Conservation (phyloP, 176 grass and related monocot species). For the Typha latifolia region DNA sequence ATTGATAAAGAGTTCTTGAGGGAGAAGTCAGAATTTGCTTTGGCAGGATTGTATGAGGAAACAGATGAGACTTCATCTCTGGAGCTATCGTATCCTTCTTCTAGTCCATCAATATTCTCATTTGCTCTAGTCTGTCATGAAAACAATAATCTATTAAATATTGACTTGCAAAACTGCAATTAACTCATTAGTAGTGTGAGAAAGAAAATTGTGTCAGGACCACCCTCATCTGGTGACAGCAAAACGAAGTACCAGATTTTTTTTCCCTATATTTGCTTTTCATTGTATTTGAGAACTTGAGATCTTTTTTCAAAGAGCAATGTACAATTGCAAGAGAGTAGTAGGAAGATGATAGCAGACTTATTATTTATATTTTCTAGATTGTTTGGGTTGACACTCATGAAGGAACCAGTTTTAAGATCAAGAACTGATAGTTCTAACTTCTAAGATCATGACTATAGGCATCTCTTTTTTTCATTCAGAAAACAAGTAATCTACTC, state of each 20-base stretch:
- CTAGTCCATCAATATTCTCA: constrained; percentile 61
- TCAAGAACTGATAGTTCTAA: too few relatives aligned
- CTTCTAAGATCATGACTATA: too few relatives aligned
- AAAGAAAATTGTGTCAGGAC: not conserved
- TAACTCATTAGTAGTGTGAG: not conserved
- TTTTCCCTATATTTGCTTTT: not conserved
- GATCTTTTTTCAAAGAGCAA: not conserved
- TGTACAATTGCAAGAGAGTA: not conserved
- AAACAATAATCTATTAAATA: constrained; percentile 11
- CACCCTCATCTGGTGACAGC: not conserved
- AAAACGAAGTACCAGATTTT: not conserved
- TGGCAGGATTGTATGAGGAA: constrained; percentile 83
- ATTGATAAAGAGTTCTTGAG: constrained; percentile 59
- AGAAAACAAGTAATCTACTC: too few relatives aligned
- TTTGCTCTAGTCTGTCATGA: constrained; percentile 54
- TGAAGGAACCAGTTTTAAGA: too few relatives aligned
- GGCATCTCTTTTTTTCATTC: too few relatives aligned
- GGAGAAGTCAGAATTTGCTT: constrained; percentile 50
- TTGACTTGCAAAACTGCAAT: constrained; percentile 3
- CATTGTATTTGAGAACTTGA: not conserved
- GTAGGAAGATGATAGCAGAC: not conserved
- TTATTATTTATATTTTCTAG: not conserved
- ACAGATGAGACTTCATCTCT: constrained; percentile 96
- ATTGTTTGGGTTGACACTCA: too few relatives aligned
- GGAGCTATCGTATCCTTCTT: constrained; percentile 94